These are phyloP conservation scores for Verticillium nonalfalfae DNA, from an alignment of 2,329 filamentous ascomycete genomes.

Conservation along the genomic window DNA sequence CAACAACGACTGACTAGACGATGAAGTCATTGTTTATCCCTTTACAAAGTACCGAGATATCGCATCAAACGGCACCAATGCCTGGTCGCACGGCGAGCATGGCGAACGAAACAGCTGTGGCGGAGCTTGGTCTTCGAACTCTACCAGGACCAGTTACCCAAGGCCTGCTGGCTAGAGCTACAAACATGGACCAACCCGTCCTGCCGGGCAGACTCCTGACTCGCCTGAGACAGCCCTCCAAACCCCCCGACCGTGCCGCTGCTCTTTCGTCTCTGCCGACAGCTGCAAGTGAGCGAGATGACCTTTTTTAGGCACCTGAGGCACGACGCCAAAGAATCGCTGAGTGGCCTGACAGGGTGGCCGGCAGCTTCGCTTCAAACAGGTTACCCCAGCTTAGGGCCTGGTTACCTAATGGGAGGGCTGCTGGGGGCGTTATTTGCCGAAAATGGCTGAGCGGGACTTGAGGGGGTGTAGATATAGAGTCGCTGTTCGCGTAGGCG, in stretches of 20 bases:
- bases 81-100: background rate
- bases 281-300: background rate
- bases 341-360: background rate
- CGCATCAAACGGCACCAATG: too few species aligned
- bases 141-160: background rate
- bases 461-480: background rate
- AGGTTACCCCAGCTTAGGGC: background rate
- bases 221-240: background rate
- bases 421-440: background rate
- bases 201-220: background rate
- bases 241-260: background rate
- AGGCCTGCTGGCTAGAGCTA: background rate
- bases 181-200: background rate
- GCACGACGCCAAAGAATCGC: background rate
- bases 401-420: background rate
- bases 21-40: background rate
- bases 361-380: background rate
- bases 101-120: background rate
- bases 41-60: background rate
- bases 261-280: background rate
- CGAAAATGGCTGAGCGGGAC: background rate
- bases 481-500: background rate
- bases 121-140: background rate
- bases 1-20: too few species aligned
- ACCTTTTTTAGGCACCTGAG: background rate